Conservation (phyloP, 371 early-diverging fungal genomes). For the Circinella minor region DNA sequence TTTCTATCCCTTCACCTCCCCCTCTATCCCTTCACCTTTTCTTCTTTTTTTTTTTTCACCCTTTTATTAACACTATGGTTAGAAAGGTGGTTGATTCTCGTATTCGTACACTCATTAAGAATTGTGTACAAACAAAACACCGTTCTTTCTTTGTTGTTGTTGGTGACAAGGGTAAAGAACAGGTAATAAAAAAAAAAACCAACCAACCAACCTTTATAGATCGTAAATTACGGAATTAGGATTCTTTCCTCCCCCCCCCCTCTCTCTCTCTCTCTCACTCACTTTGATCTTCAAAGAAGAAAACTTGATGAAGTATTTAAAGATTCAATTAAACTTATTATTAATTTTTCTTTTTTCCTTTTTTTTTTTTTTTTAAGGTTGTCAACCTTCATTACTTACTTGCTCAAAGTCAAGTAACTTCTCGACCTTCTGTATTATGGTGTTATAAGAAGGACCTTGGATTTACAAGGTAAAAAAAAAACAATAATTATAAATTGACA, state of each 20-base stretch:
- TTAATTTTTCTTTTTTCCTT: background rate
- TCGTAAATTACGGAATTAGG: too few relatives aligned
- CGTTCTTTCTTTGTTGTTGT: conserved; percentile 97
- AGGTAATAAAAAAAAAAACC: too few relatives aligned
- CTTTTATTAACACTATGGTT: conserved; percentile 59
- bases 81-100: conserved; percentile 93
- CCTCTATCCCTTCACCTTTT: background rate
- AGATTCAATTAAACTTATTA: too few relatives aligned
- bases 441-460: conserved; percentile 99
- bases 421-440: conserved; percentile 96
- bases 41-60: background rate
- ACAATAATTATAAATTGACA: too few relatives aligned
- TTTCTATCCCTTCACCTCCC: background rate
- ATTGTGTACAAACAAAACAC: conserved; percentile 89
- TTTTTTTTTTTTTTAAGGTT: conserved; percentile 53
- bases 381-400: conserved; percentile 97
- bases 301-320: too few relatives aligned
- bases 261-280: background rate
- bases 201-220: background rate
- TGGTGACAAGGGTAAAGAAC: conserved; percentile 96
- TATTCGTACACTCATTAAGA: conserved; percentile 90
- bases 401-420: conserved; percentile 90
- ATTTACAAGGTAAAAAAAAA: conserved; percentile 71
- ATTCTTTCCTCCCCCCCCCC: background rate
- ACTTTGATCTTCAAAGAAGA: background rate